These are phyloP conservation scores for Yamadazyma insecticola DNA, from an alignment of 805 yeast genomes.

Conservation along the genomic window DNA sequence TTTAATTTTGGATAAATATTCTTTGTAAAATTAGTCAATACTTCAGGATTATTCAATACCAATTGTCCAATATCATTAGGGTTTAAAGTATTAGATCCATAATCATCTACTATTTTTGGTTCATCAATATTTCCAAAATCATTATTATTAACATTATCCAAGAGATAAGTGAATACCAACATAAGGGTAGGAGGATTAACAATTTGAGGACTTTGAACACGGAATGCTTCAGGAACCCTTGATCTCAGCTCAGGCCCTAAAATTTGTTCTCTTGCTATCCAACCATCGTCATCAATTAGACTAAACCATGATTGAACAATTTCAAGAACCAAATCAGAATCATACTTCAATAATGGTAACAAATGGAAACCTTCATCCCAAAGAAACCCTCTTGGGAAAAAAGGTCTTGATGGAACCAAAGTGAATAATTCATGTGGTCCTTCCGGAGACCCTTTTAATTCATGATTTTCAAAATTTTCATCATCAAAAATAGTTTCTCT, in stretches of 20 bases:
- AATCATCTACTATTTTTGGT: slow-evolving; percentile 22
- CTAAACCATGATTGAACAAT: slow-evolving; percentile 84
- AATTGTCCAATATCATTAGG: slow-evolving; percentile 41
- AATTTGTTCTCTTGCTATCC: slow-evolving; percentile 96
- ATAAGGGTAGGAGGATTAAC: slow-evolving; percentile 96
- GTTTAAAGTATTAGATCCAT: slow-evolving; percentile 8
- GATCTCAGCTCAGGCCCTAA: slow-evolving; percentile 87
- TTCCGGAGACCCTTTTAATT: slow-evolving; percentile 54
- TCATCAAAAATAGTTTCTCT: slow-evolving; percentile 64
- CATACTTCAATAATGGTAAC: slow-evolving; percentile 76
- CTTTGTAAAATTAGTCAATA: slow-evolving; percentile 53
- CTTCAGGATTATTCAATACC: slow-evolving; percentile 54
- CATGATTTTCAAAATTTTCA: slow-evolving; percentile 56
- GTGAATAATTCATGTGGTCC: slow-evolving; percentile 78
- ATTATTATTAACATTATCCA: slow-evolving; percentile 25
- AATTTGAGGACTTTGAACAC: slow-evolving; percentile 78
- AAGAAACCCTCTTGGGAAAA: slow-evolving; percentile 93
- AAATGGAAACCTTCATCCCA: slow-evolving; percentile 99
- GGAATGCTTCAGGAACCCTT: slow-evolving; percentile 80
- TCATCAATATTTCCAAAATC: slow-evolving; percentile 22
- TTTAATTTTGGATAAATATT: slow-evolving; percentile 72
- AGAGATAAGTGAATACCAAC: slow-evolving; percentile 59
- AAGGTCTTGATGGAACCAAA: slow-evolving; percentile 86
- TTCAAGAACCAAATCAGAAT: slow-evolving; percentile 75
- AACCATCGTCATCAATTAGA: slow-evolving; percentile 83